Percentiles rank a stretch among this genome's conserved stretches.
Conservation (phyloP, 108 stramenopile species). For the Cyclotella atomus region DNA sequence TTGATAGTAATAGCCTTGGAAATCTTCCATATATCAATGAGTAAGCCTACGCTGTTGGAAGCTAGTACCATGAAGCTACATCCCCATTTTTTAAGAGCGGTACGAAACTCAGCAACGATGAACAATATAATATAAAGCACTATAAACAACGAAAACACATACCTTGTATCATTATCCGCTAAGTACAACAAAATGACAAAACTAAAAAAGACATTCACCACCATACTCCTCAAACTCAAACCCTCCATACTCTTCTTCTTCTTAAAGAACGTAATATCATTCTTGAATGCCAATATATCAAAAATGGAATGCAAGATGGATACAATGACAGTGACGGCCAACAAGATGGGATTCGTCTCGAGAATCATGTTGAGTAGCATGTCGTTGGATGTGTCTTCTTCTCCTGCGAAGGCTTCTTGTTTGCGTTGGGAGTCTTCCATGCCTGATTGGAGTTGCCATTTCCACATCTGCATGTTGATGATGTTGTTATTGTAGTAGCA, state of each 20-base stretch:
- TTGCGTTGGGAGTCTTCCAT: conserved; percentile 61
- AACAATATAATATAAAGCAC: no score
- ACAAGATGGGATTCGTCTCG: conserved; percentile 70
- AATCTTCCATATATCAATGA: conserved; percentile 84
- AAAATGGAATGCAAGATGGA: conserved; percentile 79
- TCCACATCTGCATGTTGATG: conserved; percentile 45
- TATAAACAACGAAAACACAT: neutral
- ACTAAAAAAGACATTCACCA: conserved; percentile 77
- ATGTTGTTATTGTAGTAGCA: no score
- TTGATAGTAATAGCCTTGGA: conserved; percentile 56
- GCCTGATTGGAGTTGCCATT: conserved; percentile 71
- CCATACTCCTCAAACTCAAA: conserved; percentile 66
- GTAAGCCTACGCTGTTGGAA: conserved; percentile 69
- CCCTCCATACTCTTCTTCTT: conserved; percentile 81
- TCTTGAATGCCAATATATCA: conserved; percentile 86
- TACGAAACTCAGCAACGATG: no score
- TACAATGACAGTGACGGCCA: conserved; percentile 66
- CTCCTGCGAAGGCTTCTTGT: conserved; percentile 60
- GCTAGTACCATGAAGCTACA: conserved; percentile 67
- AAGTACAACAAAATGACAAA: conserved; percentile 81
- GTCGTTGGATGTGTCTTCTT: conserved; percentile 55
- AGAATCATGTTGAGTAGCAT: conserved; percentile 58
- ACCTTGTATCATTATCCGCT: conserved; percentile 76
- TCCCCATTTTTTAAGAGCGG: no score
- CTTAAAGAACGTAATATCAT: conserved; percentile 87